Percentiles rank a stretch among this genome's conserved stretches.
phyloP scores from a whole-genome alignment of 2,329 filamentous ascomycete species.

The Coniochaeta sp. region DNA sequence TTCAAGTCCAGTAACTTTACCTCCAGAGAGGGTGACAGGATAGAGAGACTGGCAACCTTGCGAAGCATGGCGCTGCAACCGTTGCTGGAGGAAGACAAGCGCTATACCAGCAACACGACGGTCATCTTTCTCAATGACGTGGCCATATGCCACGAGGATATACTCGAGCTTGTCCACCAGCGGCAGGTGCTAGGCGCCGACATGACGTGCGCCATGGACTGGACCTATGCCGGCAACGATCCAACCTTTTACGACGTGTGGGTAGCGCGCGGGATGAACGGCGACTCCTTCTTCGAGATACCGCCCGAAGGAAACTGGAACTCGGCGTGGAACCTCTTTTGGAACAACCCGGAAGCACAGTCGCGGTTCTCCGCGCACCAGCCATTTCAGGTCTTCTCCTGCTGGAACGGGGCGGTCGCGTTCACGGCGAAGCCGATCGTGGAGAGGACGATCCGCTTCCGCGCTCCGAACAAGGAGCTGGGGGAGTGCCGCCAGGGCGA shows the following conservation, averaged over 20 bases:
- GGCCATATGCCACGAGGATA: constrained; percentile 43
- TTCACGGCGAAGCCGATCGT: constrained; percentile 41
- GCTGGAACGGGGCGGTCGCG: constrained; percentile 51
- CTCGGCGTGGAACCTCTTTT: constrained; percentile 43
- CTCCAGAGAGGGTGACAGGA: constrained; percentile 34
- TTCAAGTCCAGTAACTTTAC: constrained; percentile 34
- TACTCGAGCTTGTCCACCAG: constrained; percentile 49
- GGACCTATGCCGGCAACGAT: constrained; percentile 34
- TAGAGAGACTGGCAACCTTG: constrained; percentile 38
- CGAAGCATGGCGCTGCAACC: constrained; percentile 46
- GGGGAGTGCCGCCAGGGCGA: constrained; percentile 48
- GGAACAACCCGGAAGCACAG: constrained; percentile 32
- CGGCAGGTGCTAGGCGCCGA: constrained; percentile 35
- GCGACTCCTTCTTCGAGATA: constrained; percentile 49
- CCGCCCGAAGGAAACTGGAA: constrained; percentile 41
- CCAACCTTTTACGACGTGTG: constrained; percentile 52
- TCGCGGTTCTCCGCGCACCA: constrained; percentile 22
- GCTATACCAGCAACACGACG: constrained; percentile 27
- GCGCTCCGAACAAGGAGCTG: constrained; percentile 29
- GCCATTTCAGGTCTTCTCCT: constrained; percentile 55
- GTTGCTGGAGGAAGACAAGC: constrained; percentile 21
- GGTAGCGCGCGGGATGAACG: constrained; percentile 43
- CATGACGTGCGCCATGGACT: constrained; percentile 55
- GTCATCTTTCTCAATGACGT: constrained; percentile 50
- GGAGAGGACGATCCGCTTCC: constrained; percentile 34